A percentile compares a stretch with the other conserved stretches of the same genome.
phyloP scores from a whole-genome alignment of 2,329 filamentous ascomycete species.

The Fusarium albidum region DNA sequence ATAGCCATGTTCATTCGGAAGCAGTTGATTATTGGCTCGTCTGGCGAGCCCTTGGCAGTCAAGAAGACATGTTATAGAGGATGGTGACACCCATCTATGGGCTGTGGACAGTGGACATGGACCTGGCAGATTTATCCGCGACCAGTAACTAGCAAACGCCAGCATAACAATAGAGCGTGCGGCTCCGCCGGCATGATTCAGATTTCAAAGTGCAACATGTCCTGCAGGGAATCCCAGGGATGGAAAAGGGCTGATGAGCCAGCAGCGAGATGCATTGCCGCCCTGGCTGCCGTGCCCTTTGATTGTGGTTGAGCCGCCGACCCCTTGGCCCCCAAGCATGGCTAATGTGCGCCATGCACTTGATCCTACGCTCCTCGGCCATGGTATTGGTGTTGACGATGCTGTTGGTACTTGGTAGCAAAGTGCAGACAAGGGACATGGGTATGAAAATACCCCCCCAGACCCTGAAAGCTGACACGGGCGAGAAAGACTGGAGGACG shows the following conservation, averaged over 20 bases:
- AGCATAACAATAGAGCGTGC: background rate
- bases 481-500: too few relatives aligned
- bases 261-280: background rate
- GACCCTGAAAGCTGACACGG: background rate
- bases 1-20: background rate
- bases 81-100: slow-evolving; percentile 1
- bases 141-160: background rate
- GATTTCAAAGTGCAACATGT: background rate
- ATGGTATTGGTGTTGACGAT: background rate
- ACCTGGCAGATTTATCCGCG: background rate
- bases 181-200: background rate
- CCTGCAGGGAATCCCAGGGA: too few relatives aligned
- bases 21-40: slow-evolving; percentile 1
- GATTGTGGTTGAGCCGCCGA: too few relatives aligned
- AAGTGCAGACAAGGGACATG: background rate
- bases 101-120: background rate
- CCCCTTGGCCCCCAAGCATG: background rate
- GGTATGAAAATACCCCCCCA: background rate
- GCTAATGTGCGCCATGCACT: background rate
- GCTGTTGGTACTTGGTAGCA: background rate
- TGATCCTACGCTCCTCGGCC: background rate
- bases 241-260: background rate
- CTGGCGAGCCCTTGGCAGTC: background rate
- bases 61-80: background rate
- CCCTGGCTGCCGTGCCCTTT: background rate